phyloP scores from a whole-genome alignment of 805 yeast genomes.

The Diddensiella caesifluorescens region DNA sequence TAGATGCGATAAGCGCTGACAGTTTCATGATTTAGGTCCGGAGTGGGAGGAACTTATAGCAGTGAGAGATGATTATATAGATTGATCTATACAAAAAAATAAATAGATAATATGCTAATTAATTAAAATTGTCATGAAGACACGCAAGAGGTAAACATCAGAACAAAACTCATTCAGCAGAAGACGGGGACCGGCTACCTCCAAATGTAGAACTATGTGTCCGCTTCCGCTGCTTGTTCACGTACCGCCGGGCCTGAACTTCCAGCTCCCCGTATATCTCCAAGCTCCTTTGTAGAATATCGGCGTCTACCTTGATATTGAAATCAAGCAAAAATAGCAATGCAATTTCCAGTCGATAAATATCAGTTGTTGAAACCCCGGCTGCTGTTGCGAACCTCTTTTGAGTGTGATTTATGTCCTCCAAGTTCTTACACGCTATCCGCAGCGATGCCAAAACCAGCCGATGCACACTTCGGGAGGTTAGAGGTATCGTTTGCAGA shows the following conservation, averaged over 20 bases:
- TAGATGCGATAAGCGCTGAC: too few species aligned
- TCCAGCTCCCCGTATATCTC: slow-evolving; percentile 19
- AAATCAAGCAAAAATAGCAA: slow-evolving; percentile 46
- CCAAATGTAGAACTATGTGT: not conserved
- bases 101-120: too few species aligned
- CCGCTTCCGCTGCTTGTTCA: slow-evolving; percentile 1
- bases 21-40: too few species aligned
- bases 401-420: slow-evolving; percentile 44
- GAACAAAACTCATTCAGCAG: too few species aligned
- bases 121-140: too few species aligned
- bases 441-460: slow-evolving; percentile 42
- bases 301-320: slow-evolving; percentile 41
- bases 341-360: slow-evolving; percentile 46
- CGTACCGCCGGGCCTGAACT: slow-evolving; percentile 13
- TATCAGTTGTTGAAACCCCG: slow-evolving; percentile 41
- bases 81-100: too few species aligned
- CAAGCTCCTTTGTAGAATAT: slow-evolving; percentile 32
- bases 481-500: slow-evolving; percentile 29
- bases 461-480: slow-evolving; percentile 38
- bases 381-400: slow-evolving; percentile 44
- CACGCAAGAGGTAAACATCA: too few species aligned
- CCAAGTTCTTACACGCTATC: slow-evolving; percentile 43
- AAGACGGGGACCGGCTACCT: too few species aligned
- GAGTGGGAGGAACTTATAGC: too few species aligned
- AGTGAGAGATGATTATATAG: too few species aligned